phyloP scores from a whole-genome alignment of 106 monocot species.

The Dioscorea dumetorum region DNA sequence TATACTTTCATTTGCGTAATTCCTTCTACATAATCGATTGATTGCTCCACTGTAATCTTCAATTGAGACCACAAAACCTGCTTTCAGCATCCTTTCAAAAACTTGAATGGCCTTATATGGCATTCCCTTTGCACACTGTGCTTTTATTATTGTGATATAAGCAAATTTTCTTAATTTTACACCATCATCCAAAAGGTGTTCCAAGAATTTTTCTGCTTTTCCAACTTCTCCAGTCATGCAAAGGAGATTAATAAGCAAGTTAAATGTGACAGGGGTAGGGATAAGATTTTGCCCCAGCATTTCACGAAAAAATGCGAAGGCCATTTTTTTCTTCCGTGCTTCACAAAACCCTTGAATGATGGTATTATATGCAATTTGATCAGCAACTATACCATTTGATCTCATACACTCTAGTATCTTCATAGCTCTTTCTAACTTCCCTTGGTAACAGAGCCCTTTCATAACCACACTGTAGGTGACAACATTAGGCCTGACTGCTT shows the following conservation, averaged over 20 bases:
- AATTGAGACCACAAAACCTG: conserved; percentile 48
- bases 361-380: conserved; percentile 63
- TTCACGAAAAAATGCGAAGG: conserved; percentile 22
- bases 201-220: conserved; percentile 39
- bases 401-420: conserved; percentile 37
- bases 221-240: conserved; percentile 19
- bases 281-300: conserved; percentile 33
- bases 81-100: conserved; percentile 48
- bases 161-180: conserved; percentile 61
- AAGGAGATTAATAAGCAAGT: conserved; percentile 56
- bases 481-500: conserved; percentile 40
- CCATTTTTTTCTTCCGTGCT: conserved; percentile 19
- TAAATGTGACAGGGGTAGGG: conserved; percentile 60
- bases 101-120: conserved; percentile 41
- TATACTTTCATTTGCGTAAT: conserved; percentile 32
- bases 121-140: conserved; percentile 50
- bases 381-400: conserved; percentile 26
- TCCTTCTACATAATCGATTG: conserved; percentile 56
- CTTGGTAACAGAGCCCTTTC: conserved; percentile 57
- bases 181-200: conserved; percentile 25
- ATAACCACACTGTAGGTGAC: conserved; percentile 62
- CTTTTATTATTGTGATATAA: conserved; percentile 57
- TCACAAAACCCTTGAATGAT: conserved; percentile 68
- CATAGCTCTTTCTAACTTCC: conserved; percentile 25
- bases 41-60: conserved; percentile 55